These are phyloP conservation scores for Apophysomyces sp. DNA, from an alignment of 371 early-diverging fungal species.

Conservation along the genomic window DNA sequence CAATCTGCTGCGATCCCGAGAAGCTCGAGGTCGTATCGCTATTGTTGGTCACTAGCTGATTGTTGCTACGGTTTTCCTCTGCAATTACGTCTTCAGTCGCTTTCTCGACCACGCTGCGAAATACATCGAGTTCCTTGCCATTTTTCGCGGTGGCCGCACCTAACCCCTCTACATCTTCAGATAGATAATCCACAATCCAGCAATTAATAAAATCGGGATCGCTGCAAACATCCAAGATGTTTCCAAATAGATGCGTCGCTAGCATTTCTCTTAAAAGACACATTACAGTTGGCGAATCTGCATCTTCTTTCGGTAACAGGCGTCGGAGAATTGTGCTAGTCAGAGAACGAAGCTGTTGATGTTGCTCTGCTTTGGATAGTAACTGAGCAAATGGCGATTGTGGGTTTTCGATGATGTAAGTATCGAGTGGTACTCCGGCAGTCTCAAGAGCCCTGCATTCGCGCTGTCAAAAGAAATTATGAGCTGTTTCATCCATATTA, in stretches of 20 bases:
- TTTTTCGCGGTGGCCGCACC: neutral
- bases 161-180: conserved; percentile 13
- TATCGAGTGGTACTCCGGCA: conserved; percentile 33
- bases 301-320: conserved; percentile 29
- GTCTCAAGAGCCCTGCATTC: conserved; percentile 47
- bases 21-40: neutral
- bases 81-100: conserved; percentile 33
- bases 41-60: neutral
- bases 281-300: conserved; percentile 28
- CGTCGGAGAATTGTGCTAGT: conserved; percentile 34
- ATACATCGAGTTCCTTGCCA: conserved; percentile 8
- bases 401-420: conserved; percentile 34
- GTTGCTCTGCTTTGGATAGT: conserved; percentile 38
- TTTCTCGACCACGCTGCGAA: conserved; percentile 22
- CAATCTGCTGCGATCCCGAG: neutral
- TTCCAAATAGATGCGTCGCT: conserved; percentile 37
- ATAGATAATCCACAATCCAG: conserved; percentile 36
- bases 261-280: conserved; percentile 37
- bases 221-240: conserved; percentile 29
- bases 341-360: conserved; percentile 34
- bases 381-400: conserved; percentile 53
- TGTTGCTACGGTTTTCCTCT: neutral
- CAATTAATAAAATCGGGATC: conserved; percentile 50
- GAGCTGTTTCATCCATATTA: neutral
- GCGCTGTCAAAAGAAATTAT: conserved; percentile 23